A percentile compares a stretch with the other conserved stretches of the same genome.
These are phyloP conservation scores for Penicillium ucsense DNA, from an alignment of 495 filamentous ascomycete genomes.

Conservation along the genomic window DNA sequence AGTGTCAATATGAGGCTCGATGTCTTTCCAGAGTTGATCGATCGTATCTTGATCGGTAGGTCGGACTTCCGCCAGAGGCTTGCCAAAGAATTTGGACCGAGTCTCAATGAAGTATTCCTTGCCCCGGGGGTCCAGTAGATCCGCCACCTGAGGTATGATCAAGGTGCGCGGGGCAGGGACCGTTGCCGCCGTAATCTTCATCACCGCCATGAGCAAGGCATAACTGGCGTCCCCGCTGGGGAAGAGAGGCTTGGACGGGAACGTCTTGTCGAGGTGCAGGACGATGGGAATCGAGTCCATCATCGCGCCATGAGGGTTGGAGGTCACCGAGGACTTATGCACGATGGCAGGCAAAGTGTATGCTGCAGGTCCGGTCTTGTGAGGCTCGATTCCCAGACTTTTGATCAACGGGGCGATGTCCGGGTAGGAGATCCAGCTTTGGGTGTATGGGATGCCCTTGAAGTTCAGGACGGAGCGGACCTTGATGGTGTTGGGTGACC, in stretches of 20 bases:
- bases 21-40: conserved; percentile 5
- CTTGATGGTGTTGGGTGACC: conserved; percentile 33
- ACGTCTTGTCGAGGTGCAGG: conserved; percentile 25
- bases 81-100: conserved; percentile 18
- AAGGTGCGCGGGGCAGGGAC: neutral
- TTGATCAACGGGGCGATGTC: conserved; percentile 28
- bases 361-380: conserved; percentile 4
- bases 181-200: conserved; percentile 36
- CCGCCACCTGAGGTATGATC: conserved; percentile 15
- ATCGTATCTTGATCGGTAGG: conserved; percentile 11
- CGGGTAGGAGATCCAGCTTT: conserved; percentile 33
- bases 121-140: conserved; percentile 19
- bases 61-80: conserved; percentile 21
- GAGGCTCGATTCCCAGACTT: conserved; percentile 15
- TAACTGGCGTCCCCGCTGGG: conserved; percentile 26
- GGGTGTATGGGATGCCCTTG: conserved; percentile 32
- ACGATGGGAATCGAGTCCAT: conserved; percentile 34
- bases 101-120: conserved; percentile 24
- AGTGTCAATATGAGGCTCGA: conserved; percentile 8
- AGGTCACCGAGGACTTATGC: conserved; percentile 16
- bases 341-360: conserved; percentile 34
- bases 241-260: conserved; percentile 22
- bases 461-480: conserved; percentile 31
- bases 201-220: conserved; percentile 13
- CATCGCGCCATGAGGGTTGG: conserved; percentile 20